Percentiles rank a stretch among this genome's conserved stretches.
These are phyloP conservation scores for Tolypocladium ophioglossoides DNA, from an alignment of 2,329 filamentous ascomycete species.

Conservation along the genomic window DNA sequence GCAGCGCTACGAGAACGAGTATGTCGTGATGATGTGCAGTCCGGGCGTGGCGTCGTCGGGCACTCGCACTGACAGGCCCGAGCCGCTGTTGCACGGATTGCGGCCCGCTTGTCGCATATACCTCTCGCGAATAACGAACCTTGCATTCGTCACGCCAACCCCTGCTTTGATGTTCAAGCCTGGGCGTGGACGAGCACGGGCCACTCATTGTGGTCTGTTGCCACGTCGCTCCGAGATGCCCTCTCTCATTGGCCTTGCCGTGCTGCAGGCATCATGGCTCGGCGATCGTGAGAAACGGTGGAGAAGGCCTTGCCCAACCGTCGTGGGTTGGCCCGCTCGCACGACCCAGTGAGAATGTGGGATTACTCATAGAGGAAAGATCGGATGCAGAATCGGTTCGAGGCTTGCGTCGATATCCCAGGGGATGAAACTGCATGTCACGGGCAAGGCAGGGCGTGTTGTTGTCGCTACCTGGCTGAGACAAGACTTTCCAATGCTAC, in stretches of 20 bases:
- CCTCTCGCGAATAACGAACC: not conserved
- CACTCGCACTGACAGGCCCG: no score
- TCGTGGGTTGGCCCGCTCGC: not conserved
- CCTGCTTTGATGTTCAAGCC: not conserved
- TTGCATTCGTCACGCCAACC: not conserved
- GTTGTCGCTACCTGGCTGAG: not conserved
- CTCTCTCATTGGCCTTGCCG: not conserved
- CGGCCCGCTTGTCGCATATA: not conserved
- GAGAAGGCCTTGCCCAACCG: not conserved
- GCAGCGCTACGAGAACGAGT: no score
- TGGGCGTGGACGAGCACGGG: not conserved
- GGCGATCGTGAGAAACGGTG: not conserved
- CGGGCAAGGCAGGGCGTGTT: not conserved
- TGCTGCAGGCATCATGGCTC: not conserved
- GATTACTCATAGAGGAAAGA: not conserved
- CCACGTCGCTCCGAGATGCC: not conserved
- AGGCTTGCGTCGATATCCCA: not conserved
- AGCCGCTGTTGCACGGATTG: not conserved
- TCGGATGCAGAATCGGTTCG: not conserved
- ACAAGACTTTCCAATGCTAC: not conserved
- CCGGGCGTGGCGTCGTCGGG: no score
- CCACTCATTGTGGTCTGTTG: not conserved
- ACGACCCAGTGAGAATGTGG: not conserved
- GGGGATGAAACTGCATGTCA: not conserved
- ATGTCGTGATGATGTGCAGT: no score